These are phyloP conservation scores for Colletotrichum liriopes DNA, from an alignment of 2,329 filamentous ascomycete genomes.

Conservation along the genomic window DNA sequence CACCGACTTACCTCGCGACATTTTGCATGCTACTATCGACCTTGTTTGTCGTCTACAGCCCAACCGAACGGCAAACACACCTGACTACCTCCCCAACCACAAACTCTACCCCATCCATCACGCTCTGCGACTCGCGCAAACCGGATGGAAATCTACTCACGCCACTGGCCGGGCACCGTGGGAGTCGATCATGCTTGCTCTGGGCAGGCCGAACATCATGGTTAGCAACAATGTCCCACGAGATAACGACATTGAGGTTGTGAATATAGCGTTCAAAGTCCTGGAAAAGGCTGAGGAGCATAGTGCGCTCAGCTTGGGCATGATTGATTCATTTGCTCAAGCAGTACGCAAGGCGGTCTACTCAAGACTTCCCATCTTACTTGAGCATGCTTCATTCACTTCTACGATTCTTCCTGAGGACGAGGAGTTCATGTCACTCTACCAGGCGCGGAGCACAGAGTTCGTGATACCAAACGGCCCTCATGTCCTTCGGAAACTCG, in stretches of 20 bases:
- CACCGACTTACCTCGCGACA: slow-evolving; percentile 47
- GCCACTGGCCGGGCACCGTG: slow-evolving; percentile 17
- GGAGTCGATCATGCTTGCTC: slow-evolving; percentile 32
- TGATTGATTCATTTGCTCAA: slow-evolving; percentile 44
- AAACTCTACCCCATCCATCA: slow-evolving; percentile 15
- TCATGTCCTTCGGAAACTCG: background rate
- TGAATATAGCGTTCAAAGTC: slow-evolving; percentile 24
- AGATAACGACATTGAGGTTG: slow-evolving; percentile 13
- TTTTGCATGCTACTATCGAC: slow-evolving; percentile 47
- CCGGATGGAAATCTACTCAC: background rate
- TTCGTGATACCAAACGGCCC: background rate
- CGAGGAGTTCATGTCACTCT: slow-evolving; percentile 25
- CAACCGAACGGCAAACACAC: slow-evolving; percentile 10
- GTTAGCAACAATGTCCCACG: slow-evolving; percentile 8
- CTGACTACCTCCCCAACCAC: too few relatives aligned
- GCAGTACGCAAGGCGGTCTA: slow-evolving; percentile 20
- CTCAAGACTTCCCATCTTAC: slow-evolving; percentile 46
- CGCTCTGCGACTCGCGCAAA: slow-evolving; percentile 26
- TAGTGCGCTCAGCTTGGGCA: slow-evolving; percentile 24
- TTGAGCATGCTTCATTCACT: slow-evolving; percentile 51
- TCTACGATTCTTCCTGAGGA: background rate
- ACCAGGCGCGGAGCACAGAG: background rate
- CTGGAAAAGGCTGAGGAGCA: slow-evolving; percentile 26
- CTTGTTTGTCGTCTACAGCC: slow-evolving; percentile 38
- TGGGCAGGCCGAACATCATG: slow-evolving; percentile 37